A percentile compares a stretch with the other conserved stretches of the same genome.
These are phyloP conservation scores for Fusarium dlaminii DNA, from an alignment of 2,329 filamentous ascomycete species.

Conservation along the genomic window DNA sequence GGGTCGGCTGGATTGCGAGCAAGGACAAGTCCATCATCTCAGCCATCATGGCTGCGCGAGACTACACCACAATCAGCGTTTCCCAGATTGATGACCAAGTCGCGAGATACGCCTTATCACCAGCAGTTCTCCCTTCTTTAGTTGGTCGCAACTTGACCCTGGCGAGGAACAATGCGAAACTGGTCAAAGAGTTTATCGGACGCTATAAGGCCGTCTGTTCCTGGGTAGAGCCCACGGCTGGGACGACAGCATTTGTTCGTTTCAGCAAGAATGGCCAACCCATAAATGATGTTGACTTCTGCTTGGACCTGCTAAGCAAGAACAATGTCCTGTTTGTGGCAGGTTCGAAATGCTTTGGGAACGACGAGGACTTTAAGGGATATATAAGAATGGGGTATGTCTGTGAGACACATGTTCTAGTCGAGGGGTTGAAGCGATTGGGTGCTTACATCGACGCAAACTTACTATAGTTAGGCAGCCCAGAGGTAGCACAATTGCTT, in stretches of 20 bases:
- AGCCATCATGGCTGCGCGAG: slow-evolving; percentile 70
- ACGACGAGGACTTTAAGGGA: slow-evolving; percentile 71
- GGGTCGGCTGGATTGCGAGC: slow-evolving; percentile 84
- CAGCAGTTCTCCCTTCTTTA: slow-evolving; percentile 51
- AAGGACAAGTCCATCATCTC: slow-evolving; percentile 70
- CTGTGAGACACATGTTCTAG: slow-evolving; percentile 74
- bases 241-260: slow-evolving; percentile 81
- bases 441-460: slow-evolving; percentile 50
- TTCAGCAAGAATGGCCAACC: slow-evolving; percentile 69
- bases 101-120: slow-evolving; percentile 76
- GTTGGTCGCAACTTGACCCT: slow-evolving; percentile 67
- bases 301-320: slow-evolving; percentile 71
- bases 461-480: slow-evolving; percentile 2
- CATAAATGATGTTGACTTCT: slow-evolving; percentile 79
- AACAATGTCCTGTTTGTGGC: slow-evolving; percentile 80
- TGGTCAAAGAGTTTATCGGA: slow-evolving; percentile 74
- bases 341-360: slow-evolving; percentile 77
- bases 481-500: not conserved
- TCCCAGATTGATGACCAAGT: slow-evolving; percentile 84
- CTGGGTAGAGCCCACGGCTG: slow-evolving; percentile 80
- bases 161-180: slow-evolving; percentile 71
- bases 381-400: slow-evolving; percentile 83
- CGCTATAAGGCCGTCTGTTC: slow-evolving; percentile 70
- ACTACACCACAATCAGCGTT: slow-evolving; percentile 89
- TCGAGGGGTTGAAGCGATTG: slow-evolving; percentile 67